Base-by-base conservation (phyloP, 768 basidiomycete genomes). In the Amanita pallidorosea region DNA sequence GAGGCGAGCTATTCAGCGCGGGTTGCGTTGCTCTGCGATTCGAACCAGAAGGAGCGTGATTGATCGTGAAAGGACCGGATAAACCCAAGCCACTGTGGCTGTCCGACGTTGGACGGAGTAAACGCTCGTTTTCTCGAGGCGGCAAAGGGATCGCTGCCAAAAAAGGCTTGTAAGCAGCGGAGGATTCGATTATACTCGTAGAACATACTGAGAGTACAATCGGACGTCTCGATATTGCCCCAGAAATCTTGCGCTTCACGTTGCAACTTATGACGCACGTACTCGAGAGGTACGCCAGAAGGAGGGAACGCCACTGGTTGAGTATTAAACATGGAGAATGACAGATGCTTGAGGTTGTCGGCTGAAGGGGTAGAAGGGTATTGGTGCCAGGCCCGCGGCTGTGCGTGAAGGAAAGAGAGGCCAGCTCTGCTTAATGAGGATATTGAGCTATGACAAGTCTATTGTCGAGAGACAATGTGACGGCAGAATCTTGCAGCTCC, bases 171-270 rank as follows among this genome's bases (percentile, higher is more conserved):
- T 48, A 7, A 36, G 29, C 18, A 34, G 33, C 34, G 17, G n/a
- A 8, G 22, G 22, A 13, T 4, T n/a, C 2, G 5, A 34, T 6
- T 12, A 11, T 15, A 29, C 20, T 33, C 45, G 12, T 35, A 3
- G 2, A 31, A 65, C 76, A 31, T 58, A 88, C 88, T 74, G 51
- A 89, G 73, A 13, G 87, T 87, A 64, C 86, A 90, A 64, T 90
- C 84, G 7, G 86, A 77, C 1, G 81, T 85, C 56, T 85, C 82
- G 52, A 79, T 74, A 55, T 79, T 84, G 59, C 81, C 76, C 86
- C 87, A 88, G 66, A 82, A 86, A 43, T 73, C 67, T 18, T 77
- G 67, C 12, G 85, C 86, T 46, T 88, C 69, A 60, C 65, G 68
- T 65, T 76, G 83, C 37, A 88, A 76, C 62, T 83, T 81, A 59